Base-by-base conservation (phyloP, 1,139 yeast genomes). In the Trichomonascaceae sp. region DNA sequence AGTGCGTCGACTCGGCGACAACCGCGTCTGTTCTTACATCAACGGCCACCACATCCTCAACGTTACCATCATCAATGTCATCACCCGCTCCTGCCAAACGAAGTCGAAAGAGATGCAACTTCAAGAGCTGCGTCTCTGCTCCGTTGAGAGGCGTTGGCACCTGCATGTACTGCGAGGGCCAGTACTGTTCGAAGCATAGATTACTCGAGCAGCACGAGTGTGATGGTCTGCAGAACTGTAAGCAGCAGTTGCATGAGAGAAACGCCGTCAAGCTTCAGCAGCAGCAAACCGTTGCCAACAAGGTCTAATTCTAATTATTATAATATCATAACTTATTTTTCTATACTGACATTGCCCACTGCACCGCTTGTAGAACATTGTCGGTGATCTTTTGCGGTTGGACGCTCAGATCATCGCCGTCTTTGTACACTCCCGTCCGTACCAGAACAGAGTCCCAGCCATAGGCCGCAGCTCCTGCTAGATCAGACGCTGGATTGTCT, bases 401-500 rank as follows among this genome's bases (percentile, higher is more conserved):
- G 17, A 45, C 52, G 6, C 45, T 32, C 28, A 47, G 39, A 16
- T 35, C 36, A 48, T 81, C 92, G 3, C 72, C 76, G 43, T 78
- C 89, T 38, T 65, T 64, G 52, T 72, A 89, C 2, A 89, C 97
- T 0, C 98, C 98, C 0, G 96, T 80, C 43, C 76, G 65, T 27
- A 89, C 82, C 30, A 89, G 66, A 30, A 84, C 68, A 14, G 89
- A 76, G 33, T 77, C 74, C 97, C 97, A 89, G 2, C 95, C 94
- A 51, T 75, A 74, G 38, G 64, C 64, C 48, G 79, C 77, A 2
- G 95, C 98, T 0, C 98, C 98, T 41, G 68, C 67, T 32, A 89
- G 89, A 52, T 89, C 98, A 34, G 87, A 74, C 17, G 77, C 89
- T 2, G 96, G 97, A 54, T 89, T 89, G 57, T 89, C 98, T 17